These are phyloP conservation scores for Hibiscus syriacus DNA, from an alignment of 345 rosid genomes.

Conservation along the genomic window DNA sequence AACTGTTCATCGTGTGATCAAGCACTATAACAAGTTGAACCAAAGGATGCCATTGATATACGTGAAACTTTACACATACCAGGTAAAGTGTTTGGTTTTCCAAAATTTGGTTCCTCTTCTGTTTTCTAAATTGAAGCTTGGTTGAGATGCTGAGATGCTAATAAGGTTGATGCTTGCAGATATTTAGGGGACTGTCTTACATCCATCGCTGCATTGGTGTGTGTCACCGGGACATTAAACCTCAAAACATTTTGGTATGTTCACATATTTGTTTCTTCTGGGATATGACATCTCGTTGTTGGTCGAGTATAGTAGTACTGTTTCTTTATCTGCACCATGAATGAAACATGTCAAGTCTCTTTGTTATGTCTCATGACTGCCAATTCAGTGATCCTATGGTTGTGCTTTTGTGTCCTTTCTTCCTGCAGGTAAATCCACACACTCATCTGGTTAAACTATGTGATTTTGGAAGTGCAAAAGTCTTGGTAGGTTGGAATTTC, in stretches of 20 bases:
- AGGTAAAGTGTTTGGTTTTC: constrained; percentile 37
- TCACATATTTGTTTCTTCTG: neutral
- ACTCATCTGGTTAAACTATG: constrained; percentile 95
- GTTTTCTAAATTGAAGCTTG: neutral
- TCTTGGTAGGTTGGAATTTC: constrained; percentile 52
- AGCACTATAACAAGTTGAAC: constrained; percentile 80
- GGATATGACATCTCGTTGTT: neutral
- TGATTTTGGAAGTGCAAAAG: constrained; percentile 99
- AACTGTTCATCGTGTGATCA: constrained; percentile 88
- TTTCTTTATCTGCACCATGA: neutral
- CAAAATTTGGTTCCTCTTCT: neutral
- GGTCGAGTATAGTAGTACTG: neutral
- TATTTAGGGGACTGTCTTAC: constrained; percentile 82
- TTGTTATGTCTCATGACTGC: neutral
- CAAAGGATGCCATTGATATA: constrained; percentile 90
- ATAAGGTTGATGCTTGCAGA: constrained; percentile 42
- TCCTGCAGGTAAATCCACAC: constrained; percentile 82
- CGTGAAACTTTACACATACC: constrained; percentile 87
- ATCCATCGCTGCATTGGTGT: constrained; percentile 80
- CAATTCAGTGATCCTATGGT: neutral
- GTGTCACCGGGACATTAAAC: constrained; percentile 97
- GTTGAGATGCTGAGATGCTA: neutral
- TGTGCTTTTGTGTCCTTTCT: neutral
- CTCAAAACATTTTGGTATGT: constrained; percentile 93
- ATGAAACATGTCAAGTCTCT: neutral